Base-by-base conservation (phyloP, 345 rosid genomes). In the Pistacia vera region DNA sequence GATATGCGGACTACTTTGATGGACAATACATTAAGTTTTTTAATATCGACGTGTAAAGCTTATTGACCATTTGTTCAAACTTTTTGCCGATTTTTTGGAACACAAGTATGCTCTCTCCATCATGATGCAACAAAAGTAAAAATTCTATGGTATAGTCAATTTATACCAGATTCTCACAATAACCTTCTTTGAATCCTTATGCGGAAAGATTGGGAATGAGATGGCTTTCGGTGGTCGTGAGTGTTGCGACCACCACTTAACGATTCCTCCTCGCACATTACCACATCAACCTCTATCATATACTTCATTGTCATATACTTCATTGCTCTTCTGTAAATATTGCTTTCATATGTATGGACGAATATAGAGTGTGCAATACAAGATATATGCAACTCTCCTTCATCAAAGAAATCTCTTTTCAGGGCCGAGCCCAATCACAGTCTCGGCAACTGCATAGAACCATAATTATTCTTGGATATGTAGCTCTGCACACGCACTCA, bases 141-240 rank as follows among this genome's bases (percentile, higher is more conserved):
- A 66, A 61, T 63, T 66, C 44, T 56, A 38, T n/a, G 25, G 70
- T 71, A 8, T 17, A 58, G 83, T 88, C 83, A 80, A 84, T 80
- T 81, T 72, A 14, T 17, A 66, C 22, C 30, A 46, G 89, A 83
- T 82, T 85, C 88, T 71, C 72, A 33, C 67, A 25, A 80, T 82
- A 82, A 71, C 71, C 77, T 79, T 51, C n/a, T n/a, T 82, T 79
- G 80, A 84, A 77, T 82, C 84, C 78, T 81, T 61, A 4, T 56
- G 81, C 25, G 71, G 76, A 84, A 79, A 81, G 88, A 82, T 78
- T 30, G 79, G n/a, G 77, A 85, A 69, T 74, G 83, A 25, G 78
- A 77, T 72, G 80, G 80, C 91, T 85, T 88, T 88, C 85, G 85
- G 89, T n/a, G 89, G 79, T 71, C 76, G 35, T 35, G 79, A 84